These are phyloP conservation scores for Scheffersomyces amazonensis DNA, from an alignment of 805 yeast genomes.

Conservation along the genomic window DNA sequence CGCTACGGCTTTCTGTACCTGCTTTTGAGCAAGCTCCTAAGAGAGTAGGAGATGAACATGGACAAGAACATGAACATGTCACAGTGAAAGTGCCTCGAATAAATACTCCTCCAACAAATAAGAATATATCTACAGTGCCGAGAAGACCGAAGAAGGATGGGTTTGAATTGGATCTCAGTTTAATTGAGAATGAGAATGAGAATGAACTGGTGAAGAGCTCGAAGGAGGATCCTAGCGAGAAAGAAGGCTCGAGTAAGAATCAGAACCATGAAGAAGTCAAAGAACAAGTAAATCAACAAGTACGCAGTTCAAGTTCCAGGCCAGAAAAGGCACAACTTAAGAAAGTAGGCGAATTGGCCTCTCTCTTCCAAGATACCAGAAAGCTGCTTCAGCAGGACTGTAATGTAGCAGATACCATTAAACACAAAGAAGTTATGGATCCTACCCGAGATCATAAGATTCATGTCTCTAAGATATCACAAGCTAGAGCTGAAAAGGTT, in stretches of 20 bases:
- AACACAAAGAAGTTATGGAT: background rate
- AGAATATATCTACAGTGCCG: too few species aligned
- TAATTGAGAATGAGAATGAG: background rate
- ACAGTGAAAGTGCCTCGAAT: too few species aligned
- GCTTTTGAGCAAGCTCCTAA: background rate
- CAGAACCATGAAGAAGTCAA: background rate
- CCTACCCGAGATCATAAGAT: conserved; percentile 1
- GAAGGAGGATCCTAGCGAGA: background rate
- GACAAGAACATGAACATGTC: too few species aligned
- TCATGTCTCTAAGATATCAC: conserved; percentile 33
- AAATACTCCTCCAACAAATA: too few species aligned
- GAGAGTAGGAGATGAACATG: too few species aligned
- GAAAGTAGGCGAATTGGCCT: conserved; percentile 25
- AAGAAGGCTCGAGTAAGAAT: background rate
- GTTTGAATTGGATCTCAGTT: conserved; percentile 6
- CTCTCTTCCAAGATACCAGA: conserved; percentile 40
- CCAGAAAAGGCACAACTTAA: conserved; percentile 10
- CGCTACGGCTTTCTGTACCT: conserved; percentile 7
- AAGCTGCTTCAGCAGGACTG: conserved; percentile 40
- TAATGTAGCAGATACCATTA: conserved; percentile 34
- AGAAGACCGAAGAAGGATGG: conserved; percentile 3
- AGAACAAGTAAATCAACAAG: background rate
- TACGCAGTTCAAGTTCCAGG: background rate
- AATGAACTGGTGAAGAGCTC: background rate
- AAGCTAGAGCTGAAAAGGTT: conserved; percentile 49